Base-by-base conservation (phyloP, 176 grass and related monocot genomes). In the Aegilops longissima region DNA sequence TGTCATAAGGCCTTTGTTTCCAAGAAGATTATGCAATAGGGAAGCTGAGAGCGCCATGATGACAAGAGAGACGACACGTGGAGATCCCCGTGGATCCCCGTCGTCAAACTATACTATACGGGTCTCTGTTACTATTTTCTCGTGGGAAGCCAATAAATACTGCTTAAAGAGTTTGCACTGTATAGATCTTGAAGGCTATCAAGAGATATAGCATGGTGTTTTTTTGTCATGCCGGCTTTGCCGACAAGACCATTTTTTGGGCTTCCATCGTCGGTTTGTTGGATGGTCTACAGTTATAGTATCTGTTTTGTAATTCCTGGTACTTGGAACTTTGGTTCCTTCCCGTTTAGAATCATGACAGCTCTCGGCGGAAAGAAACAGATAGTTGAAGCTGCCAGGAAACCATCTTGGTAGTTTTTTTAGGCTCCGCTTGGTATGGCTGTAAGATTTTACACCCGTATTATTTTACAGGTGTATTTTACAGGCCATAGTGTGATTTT, bases 1-100 rank as follows among this genome's bases (percentile, higher is more conserved):
- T 29, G 73, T 31, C 73, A 76, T 76, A 76, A 76, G 25, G 73
- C 73, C 73, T 76, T 76, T 76, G 25, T 18, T 76, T 52, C 14
- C 73, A 31, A 76, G 25, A 51, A 76, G 73, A 76, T 1, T 1
- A 47, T 25, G 44, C 3, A 4, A 10, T 25, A 5, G 42, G 42
- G 72, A 75, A 75, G 73, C 73, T 10, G 42, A 51, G 44, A 30
- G 44, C 21, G 21, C 23, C 36, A 44, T 25, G 38, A 44, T 24
- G 70, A 25, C 70, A 44, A 73, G 70, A 72, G 20, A 73, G 5
- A 8, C 7, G 25, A 25, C 70, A 73, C 6, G 27, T 51, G 44
- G 25, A 76, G 25, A 76, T 76, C 73, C 7, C 8, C 9, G 14
- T 52, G 0, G 73, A 18, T 76, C 44, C 44, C 44, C 73, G 20